Evolutionary conservation across 2,329 filamentous ascomycete species (phyloP).

Genomic region (Diaporthe vexans): DNA sequence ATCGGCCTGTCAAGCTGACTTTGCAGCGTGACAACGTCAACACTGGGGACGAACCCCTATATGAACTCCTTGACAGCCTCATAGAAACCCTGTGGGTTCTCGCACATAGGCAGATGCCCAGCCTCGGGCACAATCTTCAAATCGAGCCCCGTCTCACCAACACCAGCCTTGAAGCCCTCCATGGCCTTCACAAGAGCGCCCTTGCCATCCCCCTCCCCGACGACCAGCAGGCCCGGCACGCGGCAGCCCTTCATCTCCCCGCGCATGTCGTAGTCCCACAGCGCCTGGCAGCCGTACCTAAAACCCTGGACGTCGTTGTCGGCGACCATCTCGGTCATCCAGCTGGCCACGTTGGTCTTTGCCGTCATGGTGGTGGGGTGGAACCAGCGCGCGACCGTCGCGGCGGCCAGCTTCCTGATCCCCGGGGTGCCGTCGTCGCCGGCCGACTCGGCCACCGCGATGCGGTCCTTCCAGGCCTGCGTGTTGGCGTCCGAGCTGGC

Average conservation of each 20-base stretch:
- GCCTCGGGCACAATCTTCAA: conserved; percentile 77
- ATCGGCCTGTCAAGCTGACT: neutral
- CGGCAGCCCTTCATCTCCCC: conserved; percentile 65
- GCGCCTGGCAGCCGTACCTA: conserved; percentile 74
- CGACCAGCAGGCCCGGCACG: conserved; percentile 77
- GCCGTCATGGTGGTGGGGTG: conserved; percentile 66
- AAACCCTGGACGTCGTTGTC: conserved; percentile 80
- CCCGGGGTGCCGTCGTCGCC: conserved; percentile 65
- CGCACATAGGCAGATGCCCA: conserved; percentile 89
- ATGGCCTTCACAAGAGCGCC: conserved; percentile 83
- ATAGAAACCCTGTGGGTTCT: conserved; percentile 78
- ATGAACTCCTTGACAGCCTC: conserved; percentile 72
- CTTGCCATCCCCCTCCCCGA: conserved; percentile 79
- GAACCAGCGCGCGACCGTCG: conserved; percentile 85
- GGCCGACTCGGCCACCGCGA: conserved; percentile 73
- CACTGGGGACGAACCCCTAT: conserved; percentile 43
- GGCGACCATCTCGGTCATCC: conserved; percentile 78
- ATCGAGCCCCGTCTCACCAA: conserved; percentile 69
- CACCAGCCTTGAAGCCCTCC: conserved; percentile 75
- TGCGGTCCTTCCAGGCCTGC: conserved; percentile 83
- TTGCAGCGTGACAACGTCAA: no score
- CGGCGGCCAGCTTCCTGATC: conserved; percentile 75
- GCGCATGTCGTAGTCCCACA: conserved; percentile 80
- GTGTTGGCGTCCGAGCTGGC: conserved; percentile 81
- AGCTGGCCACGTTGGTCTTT: conserved; percentile 63